These are phyloP conservation scores for Vanderwaltozyma yarrowii DNA, from an alignment of 805 yeast genomes.

Conservation along the genomic window DNA sequence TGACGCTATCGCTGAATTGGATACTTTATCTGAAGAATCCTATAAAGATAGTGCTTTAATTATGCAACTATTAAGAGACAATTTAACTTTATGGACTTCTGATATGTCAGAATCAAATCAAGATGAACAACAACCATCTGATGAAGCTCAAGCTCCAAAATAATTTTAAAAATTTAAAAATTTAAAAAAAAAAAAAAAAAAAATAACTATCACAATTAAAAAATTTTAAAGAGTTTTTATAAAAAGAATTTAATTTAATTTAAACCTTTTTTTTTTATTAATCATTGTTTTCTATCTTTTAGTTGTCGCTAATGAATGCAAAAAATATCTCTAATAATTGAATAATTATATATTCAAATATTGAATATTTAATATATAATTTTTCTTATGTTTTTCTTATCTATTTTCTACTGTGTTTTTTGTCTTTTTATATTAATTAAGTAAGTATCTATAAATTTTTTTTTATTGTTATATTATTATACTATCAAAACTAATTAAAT, in stretches of 20 bases:
- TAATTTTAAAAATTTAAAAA: neutral
- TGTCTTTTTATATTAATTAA: too few species aligned
- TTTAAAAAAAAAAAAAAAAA: neutral
- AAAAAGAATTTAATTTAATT: neutral
- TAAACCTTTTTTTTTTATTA: too few species aligned
- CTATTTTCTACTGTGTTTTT: too few species aligned
- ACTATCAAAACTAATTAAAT: too few species aligned
- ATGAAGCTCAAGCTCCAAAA: constrained; percentile 4
- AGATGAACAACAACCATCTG: constrained; percentile 41
- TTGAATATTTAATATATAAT: constrained; percentile 8
- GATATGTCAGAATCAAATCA: constrained; percentile 80
- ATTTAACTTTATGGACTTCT: constrained; percentile 95
- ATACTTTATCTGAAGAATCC: constrained; percentile 93
- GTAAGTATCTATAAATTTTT: too few species aligned
- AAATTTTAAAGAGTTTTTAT: neutral
- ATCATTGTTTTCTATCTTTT: too few species aligned
- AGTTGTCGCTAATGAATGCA: neutral
- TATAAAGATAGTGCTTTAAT: constrained; percentile 97
- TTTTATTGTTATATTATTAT: too few species aligned
- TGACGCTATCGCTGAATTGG: constrained; percentile 98
- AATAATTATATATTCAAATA: too few species aligned
- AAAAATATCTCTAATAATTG: neutral
- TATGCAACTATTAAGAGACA: constrained; percentile 98
- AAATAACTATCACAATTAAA: too few species aligned
- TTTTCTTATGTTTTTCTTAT: too few species aligned